Percentiles rank a stretch among this genome's conserved stretches.
Evolutionary conservation across 768 basidiomycete species (phyloP).

Genomic region (Mycena sanguinolenta): DNA sequence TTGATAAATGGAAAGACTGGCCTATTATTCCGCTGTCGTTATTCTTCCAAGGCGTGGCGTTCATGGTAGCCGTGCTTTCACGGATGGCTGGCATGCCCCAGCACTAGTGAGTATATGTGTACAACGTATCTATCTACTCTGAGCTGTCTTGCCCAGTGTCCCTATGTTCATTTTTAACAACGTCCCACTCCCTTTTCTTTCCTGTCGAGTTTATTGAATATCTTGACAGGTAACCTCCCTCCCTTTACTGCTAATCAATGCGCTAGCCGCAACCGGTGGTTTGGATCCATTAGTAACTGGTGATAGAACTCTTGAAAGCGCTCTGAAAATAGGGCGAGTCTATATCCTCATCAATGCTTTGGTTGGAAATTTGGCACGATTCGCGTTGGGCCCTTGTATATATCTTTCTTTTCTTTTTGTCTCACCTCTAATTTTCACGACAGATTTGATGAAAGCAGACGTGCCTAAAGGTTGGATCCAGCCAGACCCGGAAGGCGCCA

Average conservation of each 20-base stretch:
- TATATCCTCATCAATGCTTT: conserved; percentile 37
- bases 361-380: conserved; percentile 35
- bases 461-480: conserved; percentile 13
- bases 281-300: conserved; percentile 26
- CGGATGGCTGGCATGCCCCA: conserved; percentile 27
- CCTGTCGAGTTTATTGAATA: neutral
- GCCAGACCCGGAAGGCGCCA: conserved; percentile 6
- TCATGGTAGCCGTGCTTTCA: conserved; percentile 20
- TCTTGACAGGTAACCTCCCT: conserved; percentile 34
- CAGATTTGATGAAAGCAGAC: conserved; percentile 33
- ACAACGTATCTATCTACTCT: neutral
- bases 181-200: neutral
- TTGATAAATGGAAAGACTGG: conserved; percentile 33
- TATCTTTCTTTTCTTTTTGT: neutral
- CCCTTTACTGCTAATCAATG: conserved; percentile 32
- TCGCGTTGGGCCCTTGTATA: conserved; percentile 36
- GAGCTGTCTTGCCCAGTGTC: conserved; percentile 13
- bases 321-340: conserved; percentile 23
- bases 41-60: conserved; percentile 30
- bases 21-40: conserved; percentile 37
- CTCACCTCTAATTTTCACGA: neutral
- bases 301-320: conserved; percentile 20
- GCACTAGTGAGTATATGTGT: conserved; percentile 18
- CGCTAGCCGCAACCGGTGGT: conserved; percentile 32
- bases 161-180: conserved; percentile 39